A percentile compares a stretch with the other conserved stretches of the same genome.
These are phyloP conservation scores for Ganoderma sinense DNA, from an alignment of 1,284 basidiomycete species.

Conservation along the genomic window DNA sequence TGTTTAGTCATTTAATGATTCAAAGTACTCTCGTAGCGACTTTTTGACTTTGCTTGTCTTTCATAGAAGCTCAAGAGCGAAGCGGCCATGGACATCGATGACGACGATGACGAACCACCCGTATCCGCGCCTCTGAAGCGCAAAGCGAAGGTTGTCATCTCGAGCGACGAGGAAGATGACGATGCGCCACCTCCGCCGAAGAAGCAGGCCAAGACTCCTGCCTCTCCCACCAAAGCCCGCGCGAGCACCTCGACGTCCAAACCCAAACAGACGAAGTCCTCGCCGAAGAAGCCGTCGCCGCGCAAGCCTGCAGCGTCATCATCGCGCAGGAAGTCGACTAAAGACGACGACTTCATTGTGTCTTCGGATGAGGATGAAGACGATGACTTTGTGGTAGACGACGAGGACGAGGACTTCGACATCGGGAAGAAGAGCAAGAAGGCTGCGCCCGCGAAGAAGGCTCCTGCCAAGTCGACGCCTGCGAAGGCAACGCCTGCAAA, in stretches of 20 bases:
- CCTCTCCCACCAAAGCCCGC: conserved; percentile 38
- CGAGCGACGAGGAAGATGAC: conserved; percentile 44
- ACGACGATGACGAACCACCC: conserved; percentile 29
- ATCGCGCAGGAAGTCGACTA: conserved; percentile 30
- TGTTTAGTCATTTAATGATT: too few species aligned
- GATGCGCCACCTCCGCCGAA: conserved; percentile 46
- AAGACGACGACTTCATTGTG: conserved; percentile 36
- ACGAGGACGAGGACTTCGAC: conserved; percentile 39
- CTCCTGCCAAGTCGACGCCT: conserved; percentile 28
- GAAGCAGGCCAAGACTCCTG: conserved; percentile 42
- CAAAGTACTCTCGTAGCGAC: neutral
- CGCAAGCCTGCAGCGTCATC: conserved; percentile 13
- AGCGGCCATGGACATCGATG: conserved; percentile 35
- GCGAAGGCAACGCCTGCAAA: conserved; percentile 31
- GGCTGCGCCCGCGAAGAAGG: conserved; percentile 29
- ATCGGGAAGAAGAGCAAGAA: conserved; percentile 35
- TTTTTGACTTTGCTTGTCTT: neutral
- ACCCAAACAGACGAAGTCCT: conserved; percentile 22
- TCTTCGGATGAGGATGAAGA: conserved; percentile 31
- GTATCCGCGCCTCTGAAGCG: conserved; percentile 37
- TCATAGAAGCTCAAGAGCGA: conserved; percentile 37
- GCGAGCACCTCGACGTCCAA: conserved; percentile 24
- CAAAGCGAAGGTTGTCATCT: conserved; percentile 38
- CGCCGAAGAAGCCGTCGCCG: conserved; percentile 2
- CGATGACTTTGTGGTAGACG: conserved; percentile 36